These are phyloP conservation scores for Myriosclerotinia duriaeana DNA, from an alignment of 2,329 filamentous ascomycete genomes.

Conservation along the genomic window DNA sequence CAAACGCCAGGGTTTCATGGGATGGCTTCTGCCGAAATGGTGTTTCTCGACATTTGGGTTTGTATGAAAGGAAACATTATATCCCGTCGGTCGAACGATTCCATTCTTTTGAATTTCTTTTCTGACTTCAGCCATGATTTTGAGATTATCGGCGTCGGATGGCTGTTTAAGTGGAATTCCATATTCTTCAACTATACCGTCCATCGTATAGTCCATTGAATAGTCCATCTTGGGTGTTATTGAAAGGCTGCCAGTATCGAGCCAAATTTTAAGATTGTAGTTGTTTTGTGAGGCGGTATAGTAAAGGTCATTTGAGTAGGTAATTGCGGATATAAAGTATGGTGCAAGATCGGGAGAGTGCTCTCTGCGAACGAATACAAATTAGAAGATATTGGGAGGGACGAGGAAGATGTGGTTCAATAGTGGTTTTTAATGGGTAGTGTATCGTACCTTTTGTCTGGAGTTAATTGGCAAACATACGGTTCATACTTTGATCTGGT, in stretches of 20 bases:
- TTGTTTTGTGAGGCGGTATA: background rate
- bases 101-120: slow-evolving; percentile 54
- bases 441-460: background rate
- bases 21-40: slow-evolving; percentile 94
- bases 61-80: slow-evolving; percentile 92
- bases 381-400: background rate
- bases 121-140: slow-evolving; percentile 33
- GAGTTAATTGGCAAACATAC: background rate
- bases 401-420: background rate
- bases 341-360: background rate
- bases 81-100: slow-evolving; percentile 77
- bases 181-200: slow-evolving; percentile 40
- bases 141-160: slow-evolving; percentile 35
- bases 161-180: slow-evolving; percentile 37
- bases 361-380: background rate
- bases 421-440: background rate
- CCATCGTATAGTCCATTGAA: slow-evolving; percentile 26
- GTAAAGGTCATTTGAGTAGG: background rate
- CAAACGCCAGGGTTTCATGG: slow-evolving; percentile 98
- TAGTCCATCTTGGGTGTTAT: slow-evolving; percentile 33
- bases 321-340: background rate
- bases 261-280: background rate
- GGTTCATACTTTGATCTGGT: background rate
- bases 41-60: slow-evolving; percentile 94
- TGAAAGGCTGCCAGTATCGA: background rate